Base-by-base conservation (phyloP, 2,329 filamentous ascomycete species). In the Chrysoporthe cubensis region DNA sequence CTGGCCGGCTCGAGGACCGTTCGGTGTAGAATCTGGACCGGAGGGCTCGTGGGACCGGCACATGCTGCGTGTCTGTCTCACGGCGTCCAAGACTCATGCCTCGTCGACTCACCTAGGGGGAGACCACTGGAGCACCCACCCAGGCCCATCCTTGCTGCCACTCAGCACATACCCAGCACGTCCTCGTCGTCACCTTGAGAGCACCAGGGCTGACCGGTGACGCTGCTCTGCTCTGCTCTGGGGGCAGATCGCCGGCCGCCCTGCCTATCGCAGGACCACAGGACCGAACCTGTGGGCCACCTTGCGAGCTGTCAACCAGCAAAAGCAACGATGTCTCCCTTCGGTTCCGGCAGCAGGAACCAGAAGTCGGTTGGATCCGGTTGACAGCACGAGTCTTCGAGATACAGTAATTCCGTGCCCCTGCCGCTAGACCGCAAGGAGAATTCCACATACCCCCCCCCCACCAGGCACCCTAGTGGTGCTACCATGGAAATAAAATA, bases 101-200 rank as follows among this genome's bases (percentile, higher is more conserved):
- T 57, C 67, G 40, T 52, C 58, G 40, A 60, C 37, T 52, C 48
- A 62, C 64, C 60, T 40, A 58, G 67, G 64, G 32, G 21, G 26
- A 21, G 34, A 3, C 26, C 13, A 11, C 56, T 48, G 46, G 8
- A 37, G 11, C 5, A 40, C 37, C 37, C 4, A 34, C 11, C 50
- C 64, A 59, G 48, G 60, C 60, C 60, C 46, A 66, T 66, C 67
- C 67, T 57, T 67, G 64, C 63, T 32, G 40, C 60, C 26, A 26
- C 26, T 26, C 26, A 26, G 26, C 26, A 26, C 26, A 26, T 26
- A 26, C 26, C 26, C 26, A 54, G 21, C 21, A 21, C 50, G 11
- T 32, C 50, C 26, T 54, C 50, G 50, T 54, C 13, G 16, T 32
- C 54, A 46, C 34, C 18, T 7, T 57, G 3, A 18, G 3, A 34